phyloP scores from a whole-genome alignment of 306 rosid genomes.

The Rosa rugosa region DNA sequence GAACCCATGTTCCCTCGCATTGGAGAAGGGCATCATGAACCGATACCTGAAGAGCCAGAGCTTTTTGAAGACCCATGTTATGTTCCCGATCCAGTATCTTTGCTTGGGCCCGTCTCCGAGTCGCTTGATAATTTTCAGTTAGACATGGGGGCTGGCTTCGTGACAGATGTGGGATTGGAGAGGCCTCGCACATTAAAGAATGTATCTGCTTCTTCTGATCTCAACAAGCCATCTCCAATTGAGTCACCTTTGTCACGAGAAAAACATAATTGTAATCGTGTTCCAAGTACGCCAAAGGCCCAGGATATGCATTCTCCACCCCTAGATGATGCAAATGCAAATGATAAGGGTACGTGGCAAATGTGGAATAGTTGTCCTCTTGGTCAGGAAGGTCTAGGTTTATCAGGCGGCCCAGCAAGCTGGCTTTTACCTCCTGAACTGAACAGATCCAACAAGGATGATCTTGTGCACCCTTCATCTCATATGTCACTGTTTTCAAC shows the following conservation, averaged over 20 bases:
- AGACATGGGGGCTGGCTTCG: constrained; percentile 68
- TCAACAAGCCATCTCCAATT: constrained; percentile 84
- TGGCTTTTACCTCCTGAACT: constrained; percentile 73
- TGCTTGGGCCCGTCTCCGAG: constrained; percentile 97
- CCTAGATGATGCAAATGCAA: constrained; percentile 49
- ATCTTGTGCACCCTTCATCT: constrained; percentile 62
- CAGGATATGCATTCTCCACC: constrained; percentile 52
- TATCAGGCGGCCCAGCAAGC: constrained; percentile 75
- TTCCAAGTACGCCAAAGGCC: constrained; percentile 42
- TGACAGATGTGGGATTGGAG: constrained; percentile 48
- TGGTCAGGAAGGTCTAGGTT: constrained; percentile 92
- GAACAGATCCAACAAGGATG: constrained; percentile 67
- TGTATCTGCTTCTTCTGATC: constrained; percentile 59
- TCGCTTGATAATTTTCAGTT: constrained; percentile 88
- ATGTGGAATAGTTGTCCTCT: constrained; percentile 92
- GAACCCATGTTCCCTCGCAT: constrained; percentile 68
- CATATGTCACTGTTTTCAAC: constrained; percentile 80
- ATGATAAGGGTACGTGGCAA: constrained; percentile 88
- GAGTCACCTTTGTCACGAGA: constrained; percentile 93
- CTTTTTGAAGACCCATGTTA: constrained; percentile 95
- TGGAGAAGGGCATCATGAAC: constrained; percentile 54
- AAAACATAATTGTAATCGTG: constrained; percentile 60
- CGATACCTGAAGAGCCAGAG: constrained; percentile 75
- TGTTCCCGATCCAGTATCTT: constrained; percentile 78
- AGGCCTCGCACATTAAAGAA: constrained; percentile 58